These are phyloP conservation scores for Alternaria alternata DNA, from an alignment of 2,329 filamentous ascomycete genomes.

Conservation along the genomic window DNA sequence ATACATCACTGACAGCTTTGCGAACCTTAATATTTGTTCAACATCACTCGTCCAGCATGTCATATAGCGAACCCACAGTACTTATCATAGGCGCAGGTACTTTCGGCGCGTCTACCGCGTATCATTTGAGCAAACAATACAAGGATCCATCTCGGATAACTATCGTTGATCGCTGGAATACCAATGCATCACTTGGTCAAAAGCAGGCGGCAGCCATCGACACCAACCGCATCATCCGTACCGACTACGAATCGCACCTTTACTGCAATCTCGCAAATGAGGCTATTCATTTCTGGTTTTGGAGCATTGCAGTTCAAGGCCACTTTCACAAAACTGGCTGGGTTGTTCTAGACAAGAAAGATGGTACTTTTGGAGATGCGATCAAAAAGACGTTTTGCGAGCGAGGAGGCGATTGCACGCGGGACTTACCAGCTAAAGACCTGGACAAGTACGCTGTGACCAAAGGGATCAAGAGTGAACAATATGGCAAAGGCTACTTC, in stretches of 20 bases:
- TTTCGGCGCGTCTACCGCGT: slow-evolving; percentile 72
- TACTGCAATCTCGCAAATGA: slow-evolving; percentile 61
- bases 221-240: slow-evolving; percentile 68
- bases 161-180: slow-evolving; percentile 39
- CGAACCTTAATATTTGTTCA: background rate
- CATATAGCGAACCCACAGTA: slow-evolving; percentile 29
- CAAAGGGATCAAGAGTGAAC: slow-evolving; percentile 39
- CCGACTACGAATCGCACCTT: slow-evolving; percentile 65
- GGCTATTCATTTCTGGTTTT: slow-evolving; percentile 54
- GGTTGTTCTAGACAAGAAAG: slow-evolving; percentile 62
- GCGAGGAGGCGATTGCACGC: slow-evolving; percentile 51
- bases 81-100: slow-evolving; percentile 72
- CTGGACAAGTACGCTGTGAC: slow-evolving; percentile 54
- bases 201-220: slow-evolving; percentile 65
- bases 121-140: slow-evolving; percentile 64
- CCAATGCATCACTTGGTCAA: slow-evolving; percentile 51
- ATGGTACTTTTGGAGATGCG: slow-evolving; percentile 57
- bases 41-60: slow-evolving; percentile 6
- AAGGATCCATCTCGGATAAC: slow-evolving; percentile 52
- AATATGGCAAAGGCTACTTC: slow-evolving; percentile 53
- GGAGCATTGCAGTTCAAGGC: slow-evolving; percentile 34
- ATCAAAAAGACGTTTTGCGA: slow-evolving; percentile 64
- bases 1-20: slow-evolving; percentile 1
- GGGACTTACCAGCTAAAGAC: slow-evolving; percentile 39
- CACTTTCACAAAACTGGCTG: slow-evolving; percentile 68